Evolutionary conservation across 2,329 filamentous ascomycete genomes (phyloP).

Genomic region (Capronia epimyces): DNA sequence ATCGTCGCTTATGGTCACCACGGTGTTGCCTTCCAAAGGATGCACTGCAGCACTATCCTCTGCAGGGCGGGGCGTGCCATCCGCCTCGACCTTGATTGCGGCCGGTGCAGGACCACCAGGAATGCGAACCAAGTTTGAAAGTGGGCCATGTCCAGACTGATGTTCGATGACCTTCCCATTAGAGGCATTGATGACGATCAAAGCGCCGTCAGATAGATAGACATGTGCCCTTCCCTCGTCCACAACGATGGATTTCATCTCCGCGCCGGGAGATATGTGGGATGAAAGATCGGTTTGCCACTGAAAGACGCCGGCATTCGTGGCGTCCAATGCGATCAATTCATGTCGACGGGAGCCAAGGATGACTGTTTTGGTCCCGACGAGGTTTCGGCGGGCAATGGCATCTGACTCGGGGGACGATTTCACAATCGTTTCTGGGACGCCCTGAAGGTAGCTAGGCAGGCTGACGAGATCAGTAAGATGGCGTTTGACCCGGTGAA

Average conservation of each 20-base stretch:
- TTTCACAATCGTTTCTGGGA: slow-evolving; percentile 62
- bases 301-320: slow-evolving; percentile 64
- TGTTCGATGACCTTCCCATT: slow-evolving; percentile 39
- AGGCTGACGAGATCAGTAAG: slow-evolving; percentile 69
- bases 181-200: slow-evolving; percentile 47
- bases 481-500: slow-evolving; percentile 80
- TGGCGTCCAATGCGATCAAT: slow-evolving; percentile 73
- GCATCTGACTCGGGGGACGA: slow-evolving; percentile 14
- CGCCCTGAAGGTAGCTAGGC: slow-evolving; percentile 63
- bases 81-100: slow-evolving; percentile 34
- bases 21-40: slow-evolving; percentile 33
- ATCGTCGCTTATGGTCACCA: slow-evolving; percentile 40
- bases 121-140: slow-evolving; percentile 19
- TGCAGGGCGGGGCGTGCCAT: slow-evolving; percentile 33
- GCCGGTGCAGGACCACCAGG: slow-evolving; percentile 25
- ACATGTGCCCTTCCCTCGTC: slow-evolving; percentile 57
- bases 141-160: slow-evolving; percentile 19
- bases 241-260: slow-evolving; percentile 62
- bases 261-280: slow-evolving; percentile 50
- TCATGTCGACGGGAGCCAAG: slow-evolving; percentile 74
- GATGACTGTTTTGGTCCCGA: slow-evolving; percentile 79
- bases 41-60: slow-evolving; percentile 29
- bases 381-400: slow-evolving; percentile 63
- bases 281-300: slow-evolving; percentile 65
- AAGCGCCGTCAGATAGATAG: slow-evolving; percentile 57